Evolutionary conservation across 371 early-diverging fungal species (phyloP), one percentile per base, ranked within the genome.

Genomic region (Blakeslea trispora): DNA sequence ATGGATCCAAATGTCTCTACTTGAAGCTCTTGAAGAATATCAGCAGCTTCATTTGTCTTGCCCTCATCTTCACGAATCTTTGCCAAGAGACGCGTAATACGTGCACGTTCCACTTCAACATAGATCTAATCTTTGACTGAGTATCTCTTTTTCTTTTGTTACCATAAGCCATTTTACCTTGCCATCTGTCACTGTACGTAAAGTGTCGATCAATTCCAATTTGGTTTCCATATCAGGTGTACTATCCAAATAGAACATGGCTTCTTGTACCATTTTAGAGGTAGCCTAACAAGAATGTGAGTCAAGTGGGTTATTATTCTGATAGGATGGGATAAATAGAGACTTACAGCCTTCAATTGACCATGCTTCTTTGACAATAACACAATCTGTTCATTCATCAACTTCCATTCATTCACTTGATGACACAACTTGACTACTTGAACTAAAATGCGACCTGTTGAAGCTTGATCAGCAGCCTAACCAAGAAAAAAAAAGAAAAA

Each of bases 1-100:
- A 99, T 95, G 5, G 96, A 95, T 23, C 99, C 99, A 75, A 93
- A 97, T 3, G 99, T 98, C 73, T 98, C 99, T 15, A 97, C 96
- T 77, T 97, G 97, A 47, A 97, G 77, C 63, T 96, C 97, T 71
- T 96, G 97, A 68, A 99, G 80, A 63, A 95, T 91, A 61, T 96
- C 96, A 19, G 94, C 92, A 3, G 99, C 99, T 66, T 94, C 93
- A 8, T 65, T 81, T 28, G 93, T 80, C 45, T 95, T 89, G 11
- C 97, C 97, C 63, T 97, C 94, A 34, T 86, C 82, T 72, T 97
- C 99, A 48, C 86, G 83, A 53, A 98, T 93, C 59, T 86, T 90
- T 45, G 93, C 81, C 48, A 97, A 74, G 59, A 88, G 87, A 39
- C 91, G 86, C 6, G 98, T 97, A 54, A 99, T 75, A 14, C 96